A percentile compares a stretch with the other conserved stretches of the same genome.
Evolutionary conservation across 1,284 basidiomycete genomes (phyloP).

Genomic region (Pseudozyma sp.): DNA sequence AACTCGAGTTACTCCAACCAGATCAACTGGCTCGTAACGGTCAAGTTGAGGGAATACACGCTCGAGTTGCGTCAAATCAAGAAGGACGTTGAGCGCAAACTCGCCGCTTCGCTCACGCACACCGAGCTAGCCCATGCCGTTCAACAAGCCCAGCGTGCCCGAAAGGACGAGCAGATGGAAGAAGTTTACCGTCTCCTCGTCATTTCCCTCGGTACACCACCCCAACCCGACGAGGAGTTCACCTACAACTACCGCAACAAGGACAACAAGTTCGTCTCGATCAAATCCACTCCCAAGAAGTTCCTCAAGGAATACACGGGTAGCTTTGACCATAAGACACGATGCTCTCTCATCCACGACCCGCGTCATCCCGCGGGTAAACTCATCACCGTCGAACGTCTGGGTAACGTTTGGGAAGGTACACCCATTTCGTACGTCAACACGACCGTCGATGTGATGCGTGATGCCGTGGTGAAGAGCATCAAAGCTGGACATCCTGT

Average conservation of each 20-base stretch:
- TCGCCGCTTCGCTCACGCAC: constrained; percentile 68
- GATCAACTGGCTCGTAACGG: constrained; percentile 83
- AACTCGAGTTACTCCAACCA: constrained; percentile 81
- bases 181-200: constrained; percentile 89
- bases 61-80: constrained; percentile 80
- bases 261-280: constrained; percentile 79
- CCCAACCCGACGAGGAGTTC: constrained; percentile 53
- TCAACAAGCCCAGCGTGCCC: constrained; percentile 68
- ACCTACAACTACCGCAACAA: constrained; percentile 74
- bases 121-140: constrained; percentile 40
- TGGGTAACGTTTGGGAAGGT: constrained; percentile 91
- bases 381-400: constrained; percentile 90
- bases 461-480: constrained; percentile 75
- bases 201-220: constrained; percentile 76
- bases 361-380: constrained; percentile 85
- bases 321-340: constrained; percentile 75
- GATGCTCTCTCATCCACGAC: constrained; percentile 93
- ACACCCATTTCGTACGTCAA: constrained; percentile 86
- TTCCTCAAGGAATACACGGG: constrained; percentile 72
- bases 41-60: constrained; percentile 89
- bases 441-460: constrained; percentile 82
- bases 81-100: constrained; percentile 47
- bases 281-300: constrained; percentile 83
- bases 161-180: constrained; percentile 85
- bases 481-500: constrained; percentile 91